Base-by-base conservation (phyloP, 2,329 filamentous ascomycete species). In the Verticillium isaacii region DNA sequence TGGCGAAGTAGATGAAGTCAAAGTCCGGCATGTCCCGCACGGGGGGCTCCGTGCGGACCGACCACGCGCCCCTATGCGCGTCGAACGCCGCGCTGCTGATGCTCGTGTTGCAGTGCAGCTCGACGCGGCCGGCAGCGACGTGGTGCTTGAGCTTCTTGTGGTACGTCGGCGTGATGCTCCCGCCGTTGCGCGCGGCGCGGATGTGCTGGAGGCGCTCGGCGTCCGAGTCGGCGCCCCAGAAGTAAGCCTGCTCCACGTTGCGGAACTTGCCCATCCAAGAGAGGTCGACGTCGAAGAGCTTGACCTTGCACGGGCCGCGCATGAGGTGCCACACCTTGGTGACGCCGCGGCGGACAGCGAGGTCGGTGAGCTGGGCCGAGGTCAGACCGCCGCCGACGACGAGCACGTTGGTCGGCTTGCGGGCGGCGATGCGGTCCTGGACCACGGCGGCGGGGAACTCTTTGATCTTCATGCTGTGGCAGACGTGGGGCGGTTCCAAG, bases 261-360 rank as follows among this genome's bases (percentile, higher is more conserved):
- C 88, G 87, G 73, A 90, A 94, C 71, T 94, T 94, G 11, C 89
- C 89, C 73, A 94, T 89, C 91, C 91, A 95, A 57, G 85, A 82
- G 1, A 94, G 80, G 61, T 88, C 85, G 29, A 94, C 82, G 67
- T 94, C 91, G 66, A 94, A 94, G 63, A 89, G 87, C 73, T 94
- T 94, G 58, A 92, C 82, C 67, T 78, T 77, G 14, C 82, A 68
- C 0, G 78, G 74, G 0, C 83, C 80, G 0, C 91, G 82, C 83
- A 93, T 87, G 32, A 94, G 70, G 59, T 90, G 84, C 79, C 83
- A 90, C 0, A 93, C 87, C 64, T 86, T 89, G 1, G 78, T 81
- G 0, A 91, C 86, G 0, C 89, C 89, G 29, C 80, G 80, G 9
- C 83, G 81, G 62, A 93, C 75, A 1, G 85, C 85, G 56, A 89